Base-by-base conservation (phyloP, 176 grass and related monocot genomes). In the Bonia amplexicaulis region DNA sequence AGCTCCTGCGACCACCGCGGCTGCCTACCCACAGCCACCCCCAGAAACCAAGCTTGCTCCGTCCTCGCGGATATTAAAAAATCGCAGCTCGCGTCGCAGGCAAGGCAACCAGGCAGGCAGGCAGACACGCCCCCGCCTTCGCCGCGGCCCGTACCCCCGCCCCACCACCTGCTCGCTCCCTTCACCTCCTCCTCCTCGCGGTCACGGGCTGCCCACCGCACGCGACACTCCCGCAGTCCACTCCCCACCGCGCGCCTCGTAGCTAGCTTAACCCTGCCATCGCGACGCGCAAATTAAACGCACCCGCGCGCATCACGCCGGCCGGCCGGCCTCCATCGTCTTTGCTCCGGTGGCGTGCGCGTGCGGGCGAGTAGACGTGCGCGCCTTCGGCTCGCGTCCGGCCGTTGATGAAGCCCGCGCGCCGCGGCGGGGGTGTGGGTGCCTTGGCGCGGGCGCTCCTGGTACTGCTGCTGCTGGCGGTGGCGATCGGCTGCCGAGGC, bases 361-460 rank as follows among this genome's bases (percentile, higher is more conserved):
- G 44, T 42, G 29, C 1, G 2, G 13, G 46, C 15, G 27, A 4
- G 8, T 6, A 9, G 12, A 2, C n/a, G 54, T 7, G 20, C 19
- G 76, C 13, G 5, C 11, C 52, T 6, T 9, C 12, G 63, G 11
- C 27, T 20, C 19, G 27, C 23, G 47, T 39, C 47, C 22, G 79
- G n/a, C 22, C 49, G 52, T 71, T 82, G 66, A 82, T 82, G 80
- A 82, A 23, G 80, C 52, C 66, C 35, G 66, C n/a, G 51, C n/a
- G 66, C 66, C 67, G 66, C 4, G 52, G 37, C 15, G 9, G 80
- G 52, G 66, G 51, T 26, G 79, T 19, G 47, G 78, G 64, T 69
- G 20, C 79, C 48, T 25, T 33, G 52, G 52, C 62, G 46, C 29
- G 78, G 63, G 46, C 23, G 66, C 37, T 81, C 52, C 15, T 71